Evolutionary conservation across 495 filamentous ascomycete genomes (phyloP).

Genomic region (Xylaria sp.): DNA sequence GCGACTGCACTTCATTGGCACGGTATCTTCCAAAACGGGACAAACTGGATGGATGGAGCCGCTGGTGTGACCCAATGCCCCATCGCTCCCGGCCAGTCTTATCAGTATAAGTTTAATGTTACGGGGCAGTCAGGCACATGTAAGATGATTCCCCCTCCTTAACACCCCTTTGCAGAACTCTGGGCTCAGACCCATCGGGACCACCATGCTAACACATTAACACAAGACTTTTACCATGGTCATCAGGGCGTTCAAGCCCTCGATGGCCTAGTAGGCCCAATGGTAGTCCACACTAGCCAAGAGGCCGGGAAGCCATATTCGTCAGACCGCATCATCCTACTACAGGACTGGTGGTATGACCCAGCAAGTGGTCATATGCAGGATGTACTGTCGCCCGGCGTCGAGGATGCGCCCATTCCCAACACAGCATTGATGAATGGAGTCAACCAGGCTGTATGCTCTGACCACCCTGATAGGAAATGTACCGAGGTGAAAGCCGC

Average conservation of each 20-base stretch:
- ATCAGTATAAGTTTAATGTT: constrained; percentile 54
- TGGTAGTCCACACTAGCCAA: constrained; percentile 58
- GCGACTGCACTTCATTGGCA: constrained; percentile 69
- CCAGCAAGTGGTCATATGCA: constrained; percentile 55
- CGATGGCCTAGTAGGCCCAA: constrained; percentile 64
- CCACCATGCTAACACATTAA: constrained; percentile 37
- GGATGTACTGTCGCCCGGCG: constrained; percentile 58
- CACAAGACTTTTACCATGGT: constrained; percentile 49
- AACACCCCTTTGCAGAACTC: background rate
- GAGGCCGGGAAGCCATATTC: constrained; percentile 54
- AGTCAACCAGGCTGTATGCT: constrained; percentile 56
- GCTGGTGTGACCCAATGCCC: constrained; percentile 71
- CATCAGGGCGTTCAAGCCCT: constrained; percentile 50
- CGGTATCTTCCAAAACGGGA: constrained; percentile 68
- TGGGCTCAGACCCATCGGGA: background rate
- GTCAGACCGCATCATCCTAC: constrained; percentile 60
- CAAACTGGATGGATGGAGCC: constrained; percentile 68
- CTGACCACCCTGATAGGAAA: constrained; percentile 48
- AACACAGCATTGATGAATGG: constrained; percentile 73
- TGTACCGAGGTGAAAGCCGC: constrained; percentile 54
- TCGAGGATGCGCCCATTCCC: constrained; percentile 65
- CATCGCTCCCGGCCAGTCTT: constrained; percentile 60
- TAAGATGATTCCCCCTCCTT: constrained; percentile 26
- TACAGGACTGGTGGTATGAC: constrained; percentile 67
- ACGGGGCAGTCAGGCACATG: constrained; percentile 56